Evolutionary conservation across 1,284 basidiomycete species (phyloP).

Genomic region (Naganishia sp.): DNA sequence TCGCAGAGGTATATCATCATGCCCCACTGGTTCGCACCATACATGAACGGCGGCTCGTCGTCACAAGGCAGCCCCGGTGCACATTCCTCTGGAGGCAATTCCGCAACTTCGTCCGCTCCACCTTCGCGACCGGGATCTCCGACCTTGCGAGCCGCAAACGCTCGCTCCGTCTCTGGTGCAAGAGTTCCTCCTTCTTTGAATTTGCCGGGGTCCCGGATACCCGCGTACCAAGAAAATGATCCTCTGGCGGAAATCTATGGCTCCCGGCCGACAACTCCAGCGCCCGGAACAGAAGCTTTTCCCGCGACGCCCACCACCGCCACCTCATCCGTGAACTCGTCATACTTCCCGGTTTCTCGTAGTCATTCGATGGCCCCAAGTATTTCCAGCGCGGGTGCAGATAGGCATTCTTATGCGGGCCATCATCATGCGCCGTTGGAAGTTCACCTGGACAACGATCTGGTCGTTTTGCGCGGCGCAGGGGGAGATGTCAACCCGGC

Average conservation of each 20-base stretch:
- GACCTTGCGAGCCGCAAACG: conserved; percentile 18
- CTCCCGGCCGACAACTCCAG: conserved; percentile 17
- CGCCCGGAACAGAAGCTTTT: conserved; percentile 10
- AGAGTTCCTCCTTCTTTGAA: conserved; percentile 3
- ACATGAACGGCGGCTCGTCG: conserved; percentile 15
- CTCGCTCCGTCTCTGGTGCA: conserved; percentile 9
- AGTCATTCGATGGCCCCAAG: conserved; percentile 8
- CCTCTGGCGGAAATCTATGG: conserved; percentile 19
- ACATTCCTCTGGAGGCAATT: conserved; percentile 7
- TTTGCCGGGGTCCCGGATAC: conserved; percentile 3
- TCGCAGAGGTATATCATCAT: background rate
- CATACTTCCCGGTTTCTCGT: conserved; percentile 3
- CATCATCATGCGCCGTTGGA: conserved; percentile 59
- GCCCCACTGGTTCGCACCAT: conserved; percentile 28
- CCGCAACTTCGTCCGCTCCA: conserved; percentile 43
- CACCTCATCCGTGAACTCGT: conserved; percentile 4
- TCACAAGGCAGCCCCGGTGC: background rate
- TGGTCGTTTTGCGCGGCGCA: conserved; percentile 71
- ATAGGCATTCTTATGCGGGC: conserved; percentile 2
- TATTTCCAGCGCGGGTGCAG: conserved; percentile 15
- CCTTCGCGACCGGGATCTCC: conserved; percentile 48
- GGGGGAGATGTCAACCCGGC: conserved; percentile 80
- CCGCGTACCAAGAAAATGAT: conserved; percentile 8
- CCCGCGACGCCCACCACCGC: conserved; percentile 15
- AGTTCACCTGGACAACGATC: conserved; percentile 70